Conservation (phyloP, 2,329 filamentous ascomycete species). For the Stagonosporopsis chrysanthemi region DNA sequence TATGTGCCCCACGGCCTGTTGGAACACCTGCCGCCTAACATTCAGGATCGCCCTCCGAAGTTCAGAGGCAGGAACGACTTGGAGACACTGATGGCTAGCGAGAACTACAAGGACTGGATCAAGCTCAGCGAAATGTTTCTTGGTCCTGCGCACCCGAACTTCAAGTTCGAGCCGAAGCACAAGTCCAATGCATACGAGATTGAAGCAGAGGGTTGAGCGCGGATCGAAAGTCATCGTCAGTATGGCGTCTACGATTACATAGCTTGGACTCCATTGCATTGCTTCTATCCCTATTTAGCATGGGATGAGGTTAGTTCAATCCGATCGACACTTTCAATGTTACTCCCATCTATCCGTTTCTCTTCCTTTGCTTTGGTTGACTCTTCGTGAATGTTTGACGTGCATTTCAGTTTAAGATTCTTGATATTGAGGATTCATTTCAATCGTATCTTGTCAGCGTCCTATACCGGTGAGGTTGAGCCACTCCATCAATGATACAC, state of each 20-base stretch:
- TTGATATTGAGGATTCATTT: neutral
- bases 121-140: constrained; percentile 99
- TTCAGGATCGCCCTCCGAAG: constrained; percentile 88
- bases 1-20: constrained; percentile 91
- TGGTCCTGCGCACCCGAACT: constrained; percentile 85
- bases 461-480: neutral
- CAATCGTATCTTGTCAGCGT: no score
- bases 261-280: neutral
- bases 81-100: constrained; percentile 90
- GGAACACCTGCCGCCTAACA: constrained; percentile 83
- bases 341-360: no score
- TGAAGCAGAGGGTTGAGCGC: constrained; percentile 58
- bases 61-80: constrained; percentile 87
- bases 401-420: neutral
- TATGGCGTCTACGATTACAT: neutral
- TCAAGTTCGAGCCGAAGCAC: constrained; percentile 96
- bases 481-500: neutral
- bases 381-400: neutral
- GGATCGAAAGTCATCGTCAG: neutral
- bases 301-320: neutral
- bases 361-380: neutral
- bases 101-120: constrained; percentile 97
- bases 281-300: neutral
- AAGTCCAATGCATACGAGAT: constrained; percentile 91
- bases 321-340: neutral